phyloP scores from a whole-genome alignment of 805 yeast genomes.

The Maudiozyma pseudohumilis region DNA sequence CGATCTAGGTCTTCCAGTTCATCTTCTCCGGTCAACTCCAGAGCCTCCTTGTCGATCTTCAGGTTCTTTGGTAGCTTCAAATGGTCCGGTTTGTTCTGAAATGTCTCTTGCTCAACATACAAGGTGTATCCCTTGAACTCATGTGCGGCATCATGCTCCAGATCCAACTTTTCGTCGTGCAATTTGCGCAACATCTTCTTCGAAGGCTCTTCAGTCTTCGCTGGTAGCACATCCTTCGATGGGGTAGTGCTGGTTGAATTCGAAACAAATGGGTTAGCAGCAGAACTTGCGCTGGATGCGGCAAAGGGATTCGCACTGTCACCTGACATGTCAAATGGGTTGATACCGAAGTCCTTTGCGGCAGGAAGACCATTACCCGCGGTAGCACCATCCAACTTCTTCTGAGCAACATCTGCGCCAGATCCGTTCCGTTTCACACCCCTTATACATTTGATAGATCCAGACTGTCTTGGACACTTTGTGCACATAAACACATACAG shows the following conservation, averaged over 20 bases:
- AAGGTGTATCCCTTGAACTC: conserved; percentile 56
- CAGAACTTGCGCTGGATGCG: no score
- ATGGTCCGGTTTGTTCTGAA: conserved; percentile 42
- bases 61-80: conserved; percentile 40
- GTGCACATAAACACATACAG: conserved; percentile 73
- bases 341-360: conserved; percentile 31
- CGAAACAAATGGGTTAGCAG: no score
- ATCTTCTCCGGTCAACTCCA: conserved; percentile 35
- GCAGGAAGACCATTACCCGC: no score
- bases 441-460: conserved; percentile 66
- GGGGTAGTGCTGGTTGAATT: no score
- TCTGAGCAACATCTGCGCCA: conserved; percentile 23
- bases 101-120: conserved; percentile 62
- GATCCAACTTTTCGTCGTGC: conserved; percentile 21
- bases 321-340: conserved; percentile 25
- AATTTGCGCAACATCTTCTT: conserved; percentile 29
- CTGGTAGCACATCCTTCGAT: no score
- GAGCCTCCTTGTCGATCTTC: conserved; percentile 41
- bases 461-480: conserved; percentile 60
- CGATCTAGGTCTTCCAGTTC: conserved; percentile 22
- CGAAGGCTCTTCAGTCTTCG: conserved; percentile 18
- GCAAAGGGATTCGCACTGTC: conserved; percentile 18
- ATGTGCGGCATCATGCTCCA: conserved; percentile 12
- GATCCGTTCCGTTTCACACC: conserved; percentile 49
- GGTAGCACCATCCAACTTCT: conserved; percentile 36